Percentiles rank a stretch among this genome's conserved stretches.
These are phyloP conservation scores for Hericium erinaceus DNA, from an alignment of 768 basidiomycete genomes.

Conservation along the genomic window DNA sequence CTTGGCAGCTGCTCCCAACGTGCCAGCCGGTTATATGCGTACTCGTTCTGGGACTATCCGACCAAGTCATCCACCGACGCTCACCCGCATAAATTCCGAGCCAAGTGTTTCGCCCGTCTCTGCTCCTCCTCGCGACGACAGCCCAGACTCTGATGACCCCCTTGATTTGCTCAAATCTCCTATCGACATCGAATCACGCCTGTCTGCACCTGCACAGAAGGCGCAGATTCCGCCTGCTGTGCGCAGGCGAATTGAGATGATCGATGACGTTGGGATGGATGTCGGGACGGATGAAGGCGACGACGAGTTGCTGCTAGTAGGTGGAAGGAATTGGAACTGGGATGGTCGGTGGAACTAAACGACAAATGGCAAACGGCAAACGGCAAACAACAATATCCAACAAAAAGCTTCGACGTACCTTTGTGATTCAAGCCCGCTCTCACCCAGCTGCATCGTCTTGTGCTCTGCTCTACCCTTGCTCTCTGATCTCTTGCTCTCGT, in stretches of 20 bases:
- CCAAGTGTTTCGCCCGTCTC: background rate
- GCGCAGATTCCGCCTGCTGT: background rate
- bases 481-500: background rate
- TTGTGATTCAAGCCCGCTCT: background rate
- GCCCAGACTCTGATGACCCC: slow-evolving; percentile 2
- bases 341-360: background rate
- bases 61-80: slow-evolving; percentile 4
- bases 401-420: background rate
- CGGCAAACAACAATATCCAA: background rate
- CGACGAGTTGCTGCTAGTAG: slow-evolving; percentile 9
- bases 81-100: slow-evolving; percentile 1
- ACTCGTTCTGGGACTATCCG: slow-evolving; percentile 16
- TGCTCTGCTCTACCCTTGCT: background rate
- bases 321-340: slow-evolving; percentile 12
- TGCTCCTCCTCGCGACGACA: slow-evolving; percentile 15
- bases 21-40: slow-evolving; percentile 5
- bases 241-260: background rate
- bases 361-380: background rate
- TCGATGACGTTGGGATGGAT: slow-evolving; percentile 2
- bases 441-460: background rate
- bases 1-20: background rate
- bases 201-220: background rate
- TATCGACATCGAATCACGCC: background rate
- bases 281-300: slow-evolving; percentile 6
- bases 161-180: background rate